Base-by-base conservation (phyloP, 441 rosid species). In the Hura crepitans region DNA sequence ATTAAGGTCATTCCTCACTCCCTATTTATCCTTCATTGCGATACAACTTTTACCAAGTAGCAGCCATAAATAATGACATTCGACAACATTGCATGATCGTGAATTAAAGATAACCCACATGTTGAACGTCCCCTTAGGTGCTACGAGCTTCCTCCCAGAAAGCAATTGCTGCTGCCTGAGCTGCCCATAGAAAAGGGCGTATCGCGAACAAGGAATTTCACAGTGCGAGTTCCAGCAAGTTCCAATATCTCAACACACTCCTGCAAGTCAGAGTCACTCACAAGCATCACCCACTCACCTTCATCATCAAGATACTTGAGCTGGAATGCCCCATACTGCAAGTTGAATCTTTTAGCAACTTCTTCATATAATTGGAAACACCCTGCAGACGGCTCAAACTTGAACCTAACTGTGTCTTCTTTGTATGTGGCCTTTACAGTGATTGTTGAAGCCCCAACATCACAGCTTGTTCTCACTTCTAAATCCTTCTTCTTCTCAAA, bases 251-350 rank as follows among this genome's bases (percentile, higher is more conserved):
- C 95, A 18, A 91, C 66, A 61, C 97, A 91, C 79, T 91, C 97
- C 65, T 85, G 87, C 63, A 89, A 83, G 81, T 93, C 98, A 1
- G 85, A 85, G 75, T 91, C 92, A 53, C 74, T 84, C 22, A 84
- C 83, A 53, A 91, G 70, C 87, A 91, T 70, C 70, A 91, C 95
- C 98, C 97, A 93, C 74, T 93, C 97, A 30, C 88, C 90, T 71
- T 93, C 97, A 15, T 89, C 98, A 14, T 91, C 97, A 49, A 93
- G 74, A 68, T 93, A 93, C 80, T 83, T 89, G 75, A 93, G 86
- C 78, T 85, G 91, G 85, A 93, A 93, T 2, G 85, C 72, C 3
- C 87, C 95, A 1, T 77, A 83, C 54, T 81, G 86, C 68, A 93
- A 68, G 67, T 85, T 89, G 83, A 93, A 87, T 66, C 98, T 86